A percentile compares a stretch with the other conserved stretches of the same genome.
Evolutionary conservation across 352 stramenopile genomes (phyloP).

Genomic region (Globisporangium carolinianum): DNA sequence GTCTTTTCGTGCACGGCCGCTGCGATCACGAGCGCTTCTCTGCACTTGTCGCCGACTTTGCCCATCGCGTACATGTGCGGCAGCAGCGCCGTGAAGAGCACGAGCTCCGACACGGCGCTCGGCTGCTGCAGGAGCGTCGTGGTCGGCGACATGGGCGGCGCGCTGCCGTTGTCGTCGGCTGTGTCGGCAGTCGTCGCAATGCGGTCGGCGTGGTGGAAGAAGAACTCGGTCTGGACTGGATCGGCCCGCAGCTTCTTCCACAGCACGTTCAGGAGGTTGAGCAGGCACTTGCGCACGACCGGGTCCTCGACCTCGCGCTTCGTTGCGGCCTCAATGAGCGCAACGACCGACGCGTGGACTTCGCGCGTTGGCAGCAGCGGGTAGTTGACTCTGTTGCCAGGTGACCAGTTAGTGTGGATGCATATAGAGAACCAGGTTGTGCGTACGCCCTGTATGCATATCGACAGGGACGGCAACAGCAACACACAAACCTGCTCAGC

Average conservation of each 20-base stretch:
- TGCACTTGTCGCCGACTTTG: conserved; percentile 78
- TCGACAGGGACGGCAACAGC: neutral
- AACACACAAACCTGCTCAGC: conserved; percentile 33
- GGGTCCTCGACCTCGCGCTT: conserved; percentile 78
- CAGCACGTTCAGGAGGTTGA: conserved; percentile 73
- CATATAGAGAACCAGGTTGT: too few species aligned
- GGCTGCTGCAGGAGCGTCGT: conserved; percentile 9
- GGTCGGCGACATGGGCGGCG: neutral
- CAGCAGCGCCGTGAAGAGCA: conserved; percentile 75
- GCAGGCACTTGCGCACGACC: conserved; percentile 77
- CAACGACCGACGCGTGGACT: conserved; percentile 73
- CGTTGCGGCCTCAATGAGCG: conserved; percentile 72
- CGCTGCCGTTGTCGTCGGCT: neutral
- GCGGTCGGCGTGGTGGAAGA: conserved; percentile 68
- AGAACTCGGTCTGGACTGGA: conserved; percentile 84
- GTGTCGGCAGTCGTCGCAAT: conserved; percentile 14
- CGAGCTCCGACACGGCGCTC: conserved; percentile 64
- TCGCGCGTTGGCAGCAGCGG: conserved; percentile 75
- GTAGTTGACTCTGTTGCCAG: conserved; percentile 51
- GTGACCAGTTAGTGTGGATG: too few species aligned
- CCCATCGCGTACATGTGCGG: conserved; percentile 81
- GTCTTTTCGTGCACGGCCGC: conserved; percentile 66
- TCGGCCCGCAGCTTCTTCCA: conserved; percentile 84
- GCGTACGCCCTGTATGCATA: neutral
- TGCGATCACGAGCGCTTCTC: conserved; percentile 77